These are phyloP conservation scores for Periglandula ipomoeae DNA, from an alignment of 2,329 filamentous ascomycete genomes.

Conservation along the genomic window DNA sequence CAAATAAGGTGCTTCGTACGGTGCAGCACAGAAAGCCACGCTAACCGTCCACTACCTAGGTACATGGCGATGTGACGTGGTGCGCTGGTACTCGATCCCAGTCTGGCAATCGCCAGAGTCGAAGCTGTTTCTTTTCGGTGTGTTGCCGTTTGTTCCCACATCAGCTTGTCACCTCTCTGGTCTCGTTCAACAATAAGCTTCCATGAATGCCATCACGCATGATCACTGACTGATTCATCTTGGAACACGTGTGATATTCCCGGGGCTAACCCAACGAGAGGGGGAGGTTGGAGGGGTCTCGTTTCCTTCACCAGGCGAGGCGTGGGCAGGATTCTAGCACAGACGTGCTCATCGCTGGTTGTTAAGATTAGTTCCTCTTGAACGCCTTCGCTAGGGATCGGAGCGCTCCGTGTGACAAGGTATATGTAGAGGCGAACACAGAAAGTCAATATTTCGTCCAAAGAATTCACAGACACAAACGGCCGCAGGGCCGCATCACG, in stretches of 20 bases:
- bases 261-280: not conserved
- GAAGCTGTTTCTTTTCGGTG: slow-evolving; percentile 33
- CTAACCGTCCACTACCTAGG: no score
- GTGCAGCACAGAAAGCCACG: no score
- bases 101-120: not conserved
- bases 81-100: not conserved
- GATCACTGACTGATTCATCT: not conserved
- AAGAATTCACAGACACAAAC: no score
- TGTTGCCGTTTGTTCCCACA: not conserved
- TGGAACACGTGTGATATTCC: not conserved
- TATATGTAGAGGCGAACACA: not conserved
- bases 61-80: not conserved
- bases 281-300: no score
- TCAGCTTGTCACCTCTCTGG: not conserved
- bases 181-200: no score
- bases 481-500: no score
- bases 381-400: no score
- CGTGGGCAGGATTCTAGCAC: not conserved
- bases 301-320: no score
- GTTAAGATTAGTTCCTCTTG: not conserved
- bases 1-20: no score
- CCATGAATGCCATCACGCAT: not conserved
- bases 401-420: no score
- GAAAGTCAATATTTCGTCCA: not conserved
- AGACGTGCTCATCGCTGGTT: not conserved